A percentile compares a stretch with the other conserved stretches of the same genome.
phyloP scores from a whole-genome alignment of 169 alveolate species.

The Babesia ovis region DNA sequence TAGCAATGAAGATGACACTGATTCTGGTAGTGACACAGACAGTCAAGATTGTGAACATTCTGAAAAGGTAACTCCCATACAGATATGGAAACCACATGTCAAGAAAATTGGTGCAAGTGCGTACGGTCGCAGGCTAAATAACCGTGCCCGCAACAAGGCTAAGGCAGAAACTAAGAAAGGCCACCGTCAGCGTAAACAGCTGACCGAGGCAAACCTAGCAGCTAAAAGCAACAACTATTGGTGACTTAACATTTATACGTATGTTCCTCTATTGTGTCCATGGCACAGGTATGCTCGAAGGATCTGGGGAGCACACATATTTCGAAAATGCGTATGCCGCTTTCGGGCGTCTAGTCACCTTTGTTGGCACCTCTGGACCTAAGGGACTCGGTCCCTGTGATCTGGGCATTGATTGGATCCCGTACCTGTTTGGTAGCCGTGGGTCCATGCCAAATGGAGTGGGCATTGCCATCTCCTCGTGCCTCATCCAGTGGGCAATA shows the following conservation, averaged over 20 bases:
- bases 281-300: conserved; percentile 65
- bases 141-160: conserved; percentile 55
- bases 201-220: conserved; percentile 42
- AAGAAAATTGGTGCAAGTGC: conserved; percentile 52
- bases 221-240: conserved; percentile 31
- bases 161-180: conserved; percentile 63
- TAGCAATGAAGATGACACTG: conserved; percentile 1
- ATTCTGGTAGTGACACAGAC: conserved; percentile 15
- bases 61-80: conserved; percentile 50
- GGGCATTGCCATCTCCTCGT: neutral
- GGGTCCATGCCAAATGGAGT: neutral
- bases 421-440: neutral
- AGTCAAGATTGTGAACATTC: neutral
- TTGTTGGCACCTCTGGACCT: neutral
- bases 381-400: too few species aligned
- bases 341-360: neutral
- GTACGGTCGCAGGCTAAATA: conserved; percentile 38
- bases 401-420: too few species aligned
- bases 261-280: conserved; percentile 20
- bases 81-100: conserved; percentile 68
- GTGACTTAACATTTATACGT: conserved; percentile 7
- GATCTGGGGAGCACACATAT: conserved; percentile 62
- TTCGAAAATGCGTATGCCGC: conserved; percentile 52
- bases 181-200: conserved; percentile 43
- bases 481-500: neutral